Evolutionary conservation across 2,329 filamentous ascomycete species (phyloP).

Genomic region (Atkinsonella texensis): DNA sequence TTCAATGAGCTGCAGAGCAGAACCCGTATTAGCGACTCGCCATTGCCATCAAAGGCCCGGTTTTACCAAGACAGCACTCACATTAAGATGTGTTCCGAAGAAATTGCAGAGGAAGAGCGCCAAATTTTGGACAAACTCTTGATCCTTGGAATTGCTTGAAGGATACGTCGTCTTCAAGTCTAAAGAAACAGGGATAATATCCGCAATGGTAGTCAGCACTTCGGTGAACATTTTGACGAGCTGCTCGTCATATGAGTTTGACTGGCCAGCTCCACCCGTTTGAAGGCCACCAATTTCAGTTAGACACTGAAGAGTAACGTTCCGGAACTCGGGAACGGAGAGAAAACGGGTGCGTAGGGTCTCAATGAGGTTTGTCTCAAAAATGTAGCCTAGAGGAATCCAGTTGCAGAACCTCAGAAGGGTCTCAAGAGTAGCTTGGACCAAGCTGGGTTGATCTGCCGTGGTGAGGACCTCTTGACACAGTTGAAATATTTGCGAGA

Average conservation of each 20-base stretch:
- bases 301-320: slow-evolving; percentile 90
- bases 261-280: slow-evolving; percentile 56
- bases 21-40: not conserved
- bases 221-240: slow-evolving; percentile 98
- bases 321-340: slow-evolving; percentile 87
- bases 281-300: slow-evolving; percentile 94
- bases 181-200: slow-evolving; percentile 81
- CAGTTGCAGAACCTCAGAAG: slow-evolving; percentile 95
- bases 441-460: slow-evolving; percentile 73
- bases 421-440: slow-evolving; percentile 95
- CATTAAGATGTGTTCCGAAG: slow-evolving; percentile 83
- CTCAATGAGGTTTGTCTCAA: slow-evolving; percentile 93
- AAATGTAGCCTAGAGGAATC: slow-evolving; percentile 97
- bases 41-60: not conserved
- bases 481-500: slow-evolving; percentile 95
- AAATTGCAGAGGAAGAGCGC: slow-evolving; percentile 95
- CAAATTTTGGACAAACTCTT: slow-evolving; percentile 95
- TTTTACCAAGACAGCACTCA: slow-evolving; percentile 24
- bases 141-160: slow-evolving; percentile 81
- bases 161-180: slow-evolving; percentile 88
- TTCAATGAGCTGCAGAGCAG: slow-evolving; percentile 60
- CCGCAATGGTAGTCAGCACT: slow-evolving; percentile 81
- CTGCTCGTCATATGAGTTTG: slow-evolving; percentile 81
- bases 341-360: slow-evolving; percentile 87
- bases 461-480: slow-evolving; percentile 92